These are phyloP conservation scores for Leucocoprinus birnbaumii DNA, from an alignment of 768 basidiomycete genomes.

Conservation along the genomic window DNA sequence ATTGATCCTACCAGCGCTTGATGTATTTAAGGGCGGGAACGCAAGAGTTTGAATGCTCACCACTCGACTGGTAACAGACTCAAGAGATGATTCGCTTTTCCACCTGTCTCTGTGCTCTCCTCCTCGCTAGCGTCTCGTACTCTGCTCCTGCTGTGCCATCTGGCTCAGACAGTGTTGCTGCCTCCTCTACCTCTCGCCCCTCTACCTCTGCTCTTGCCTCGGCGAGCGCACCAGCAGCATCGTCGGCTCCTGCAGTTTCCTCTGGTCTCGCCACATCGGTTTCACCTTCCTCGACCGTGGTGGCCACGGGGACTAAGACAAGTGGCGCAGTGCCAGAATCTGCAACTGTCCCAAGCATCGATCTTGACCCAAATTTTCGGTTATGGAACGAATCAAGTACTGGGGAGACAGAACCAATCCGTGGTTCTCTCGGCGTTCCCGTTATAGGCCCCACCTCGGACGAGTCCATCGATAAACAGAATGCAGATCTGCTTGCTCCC, in stretches of 20 bases:
- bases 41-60: background rate
- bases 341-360: constrained; percentile 41
- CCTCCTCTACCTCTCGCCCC: constrained; percentile 17
- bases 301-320: constrained; percentile 13
- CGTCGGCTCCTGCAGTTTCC: constrained; percentile 17
- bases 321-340: constrained; percentile 23
- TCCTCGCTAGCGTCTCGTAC: constrained; percentile 25
- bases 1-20: background rate
- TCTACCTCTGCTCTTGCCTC: constrained; percentile 15
- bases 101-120: constrained; percentile 30
- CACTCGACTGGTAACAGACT: background rate
- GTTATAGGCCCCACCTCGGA: constrained; percentile 40
- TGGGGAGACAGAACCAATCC: constrained; percentile 28
- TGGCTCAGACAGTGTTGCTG: constrained; percentile 17
- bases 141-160: constrained; percentile 23
- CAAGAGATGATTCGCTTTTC: constrained; percentile 33
- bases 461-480: constrained; percentile 36
- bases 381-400: constrained; percentile 29
- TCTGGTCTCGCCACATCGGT: constrained; percentile 4
- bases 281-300: constrained; percentile 10
- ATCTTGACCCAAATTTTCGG: constrained; percentile 40
- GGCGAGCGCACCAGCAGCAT: constrained; percentile 15
- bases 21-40: constrained; percentile 7
- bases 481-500: constrained; percentile 40
- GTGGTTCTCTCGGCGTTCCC: constrained; percentile 36